Base-by-base conservation (phyloP, 2,329 filamentous ascomycete genomes). In the Colletotrichum sp. region DNA sequence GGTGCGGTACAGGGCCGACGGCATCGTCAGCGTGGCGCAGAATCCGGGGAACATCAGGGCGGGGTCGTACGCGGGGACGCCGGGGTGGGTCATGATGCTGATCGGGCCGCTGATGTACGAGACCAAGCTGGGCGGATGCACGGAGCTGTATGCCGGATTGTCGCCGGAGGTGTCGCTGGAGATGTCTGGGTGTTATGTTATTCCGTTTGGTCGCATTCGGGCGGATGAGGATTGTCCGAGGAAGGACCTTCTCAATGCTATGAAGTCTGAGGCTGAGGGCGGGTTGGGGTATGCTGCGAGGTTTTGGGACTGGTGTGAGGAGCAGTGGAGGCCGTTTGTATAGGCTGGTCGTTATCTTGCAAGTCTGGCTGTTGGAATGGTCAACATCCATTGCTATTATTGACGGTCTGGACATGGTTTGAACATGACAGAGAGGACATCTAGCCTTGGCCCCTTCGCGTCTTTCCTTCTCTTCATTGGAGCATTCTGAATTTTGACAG, bases 331-430 rank as follows among this genome's bases (percentile, higher is more conserved):
- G 43, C 43, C 43, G 18, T 48, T 48, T 48, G 18, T 48, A 0
- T 48, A 48, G 8, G 1, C 6, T 48, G 18, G 6, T 13, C 0
- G 9, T 3, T 43, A 18, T 1, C 0, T 0, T n/a, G 3, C 18
- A 3, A 21, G 3, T 18, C 43, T n/a, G 9, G 38, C 5, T 12
- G 3, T 12, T 48, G 38, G 18, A 6, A 12, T 43, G 38, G 38
- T 43, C 18, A 10, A 8, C 4, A 24, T 24, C 24, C 24, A 3
- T n/a, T 43, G 9, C 18, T 10, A 3, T 43, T 5, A 10, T 43
- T 3, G 38, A 43, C 8, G 8, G 38, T 6, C 3, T 10, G 4
- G 36, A 38, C 4, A 2, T 9, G 36, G 16, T 5, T 5, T 43
- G 8, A 43, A 9, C 16, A 5, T 43, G 2, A 5, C 2, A 43